phyloP scores from a whole-genome alignment of 495 filamentous ascomycete genomes.

The Haplographium delicatum region DNA sequence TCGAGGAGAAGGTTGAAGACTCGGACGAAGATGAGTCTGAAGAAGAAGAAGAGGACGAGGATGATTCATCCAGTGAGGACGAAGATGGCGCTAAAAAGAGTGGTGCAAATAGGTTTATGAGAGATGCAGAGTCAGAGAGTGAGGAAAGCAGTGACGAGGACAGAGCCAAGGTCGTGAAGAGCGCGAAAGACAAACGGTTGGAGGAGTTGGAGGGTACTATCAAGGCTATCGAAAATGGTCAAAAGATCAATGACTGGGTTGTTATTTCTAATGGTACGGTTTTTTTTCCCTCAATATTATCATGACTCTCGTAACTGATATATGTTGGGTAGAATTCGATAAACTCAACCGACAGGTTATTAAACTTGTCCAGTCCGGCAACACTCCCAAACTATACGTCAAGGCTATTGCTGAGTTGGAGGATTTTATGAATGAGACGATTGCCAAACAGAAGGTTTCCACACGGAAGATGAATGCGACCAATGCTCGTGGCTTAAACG shows the following conservation, averaged over 20 bases:
- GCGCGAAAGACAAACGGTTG: constrained; percentile 92
- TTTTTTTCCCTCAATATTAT: not conserved
- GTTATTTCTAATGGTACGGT: constrained; percentile 77
- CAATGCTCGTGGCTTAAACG: constrained; percentile 88
- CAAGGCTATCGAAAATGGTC: constrained; percentile 85
- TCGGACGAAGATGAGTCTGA: constrained; percentile 43
- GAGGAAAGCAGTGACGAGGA: constrained; percentile 84
- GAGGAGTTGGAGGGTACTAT: constrained; percentile 91
- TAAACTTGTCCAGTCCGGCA: constrained; percentile 70
- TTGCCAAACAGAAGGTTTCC: constrained; percentile 90
- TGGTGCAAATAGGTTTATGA: constrained; percentile 77
- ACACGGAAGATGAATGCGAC: constrained; percentile 98
- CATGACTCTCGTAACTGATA: not conserved
- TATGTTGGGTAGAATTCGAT: constrained; percentile 70
- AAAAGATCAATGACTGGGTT: constrained; percentile 97
- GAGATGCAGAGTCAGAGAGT: constrained; percentile 63
- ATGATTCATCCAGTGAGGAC: constrained; percentile 58
- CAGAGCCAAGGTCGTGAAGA: constrained; percentile 79
- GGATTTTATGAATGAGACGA: constrained; percentile 90
- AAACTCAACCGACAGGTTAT: constrained; percentile 88
- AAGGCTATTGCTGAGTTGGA: constrained; percentile 91
- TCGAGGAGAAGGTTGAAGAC: constrained; percentile 46
- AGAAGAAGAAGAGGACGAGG: constrained; percentile 49
- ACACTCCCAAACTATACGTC: constrained; percentile 83
- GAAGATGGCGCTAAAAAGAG: constrained; percentile 57